Conservation (phyloP, 23 red algal genomes). For the Gracilariopsis chorda region DNA sequence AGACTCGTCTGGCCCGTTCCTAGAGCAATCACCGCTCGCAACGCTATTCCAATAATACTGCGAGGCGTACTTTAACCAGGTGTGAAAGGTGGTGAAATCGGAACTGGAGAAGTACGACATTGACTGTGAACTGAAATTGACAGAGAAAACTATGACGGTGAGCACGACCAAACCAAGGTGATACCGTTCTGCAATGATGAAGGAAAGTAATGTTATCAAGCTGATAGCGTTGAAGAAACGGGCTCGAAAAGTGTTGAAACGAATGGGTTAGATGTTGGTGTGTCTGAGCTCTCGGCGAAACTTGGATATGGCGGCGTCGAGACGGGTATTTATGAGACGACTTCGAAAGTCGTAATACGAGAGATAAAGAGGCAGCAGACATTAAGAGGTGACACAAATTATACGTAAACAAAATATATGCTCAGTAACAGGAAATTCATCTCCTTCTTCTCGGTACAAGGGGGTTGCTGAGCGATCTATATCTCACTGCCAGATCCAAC, state of each 20-base stretch:
- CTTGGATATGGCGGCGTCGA: neutral
- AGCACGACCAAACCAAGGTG: conserved; percentile 78
- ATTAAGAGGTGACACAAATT: too few species aligned
- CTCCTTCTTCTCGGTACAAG: too few species aligned
- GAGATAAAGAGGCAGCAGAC: neutral
- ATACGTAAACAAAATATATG: too few species aligned
- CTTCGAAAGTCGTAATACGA: neutral
- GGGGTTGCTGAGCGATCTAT: too few species aligned
- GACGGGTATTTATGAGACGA: neutral
- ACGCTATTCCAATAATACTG: conserved; percentile 97
- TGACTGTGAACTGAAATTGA: conserved; percentile 75
- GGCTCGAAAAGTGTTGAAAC: neutral
- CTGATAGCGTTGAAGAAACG: conserved; percentile 60
- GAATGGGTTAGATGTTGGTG: neutral
- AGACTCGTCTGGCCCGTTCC: conserved; percentile 77
- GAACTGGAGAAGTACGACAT: conserved; percentile 70
- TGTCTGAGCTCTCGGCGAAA: neutral
- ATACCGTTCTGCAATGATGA: conserved; percentile 88
- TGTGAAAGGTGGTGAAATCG: conserved; percentile 84
- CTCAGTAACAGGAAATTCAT: too few species aligned
- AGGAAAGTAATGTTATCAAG: conserved; percentile 91
- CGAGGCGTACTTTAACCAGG: conserved; percentile 87
- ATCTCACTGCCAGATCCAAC: too few species aligned
- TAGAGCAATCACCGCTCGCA: conserved; percentile 91
- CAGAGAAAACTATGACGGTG: conserved; percentile 94